Base-by-base conservation (phyloP, 192 early-diverging fungal genomes). In the Coemansia sp. region DNA sequence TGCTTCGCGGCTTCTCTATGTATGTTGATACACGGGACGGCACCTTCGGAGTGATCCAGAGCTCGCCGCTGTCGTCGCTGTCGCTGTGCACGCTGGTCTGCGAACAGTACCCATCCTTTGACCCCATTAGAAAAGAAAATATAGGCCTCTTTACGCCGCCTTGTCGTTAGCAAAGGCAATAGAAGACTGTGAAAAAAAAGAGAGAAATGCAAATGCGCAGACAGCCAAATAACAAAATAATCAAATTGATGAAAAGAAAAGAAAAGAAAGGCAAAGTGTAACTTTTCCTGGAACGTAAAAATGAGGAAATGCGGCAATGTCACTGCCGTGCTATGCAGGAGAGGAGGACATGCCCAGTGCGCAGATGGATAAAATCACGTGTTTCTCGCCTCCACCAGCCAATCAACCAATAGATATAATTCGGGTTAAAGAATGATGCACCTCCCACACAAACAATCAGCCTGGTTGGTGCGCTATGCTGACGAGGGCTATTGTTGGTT, bases 31-130 rank as follows among this genome's bases (percentile, higher is more conserved):
- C 53, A 5, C 68, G 76, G 5, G 76, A 63, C 23, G 49, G 49
- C 8, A 72, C 20, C 43, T 72, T 75, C 17, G 78, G 78, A 61
- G 73, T 52, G 64, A 81, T 75, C 78, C 78, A 81, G 60, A 81
- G 63, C 66, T 81, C 69, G 14, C 66, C 71, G 62, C 71, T 66
- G 50, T 81, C 73, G 14, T 71, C 76, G 32, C 59, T 57, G 20
- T 58, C 62, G 56, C 48, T 70, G 23, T 52, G 49, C 15, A 25
- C 49, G 49, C 49, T 52, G 49, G 49, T 25, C 49, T 52, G 22
- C 23, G 49, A 52, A 20, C 23, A 52, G 49, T 52, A 25, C 23
- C 49, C 49, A 52, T 52, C 23, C 49, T 52, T 52, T 6, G 49
- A 9, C 20, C 49, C 49, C 49, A 52, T 57, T 19, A 36, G 34